A percentile compares a stretch with the other conserved stretches of the same genome.
These are phyloP conservation scores for Lycium barbarum DNA, from an alignment of 257 asterid species.

Conservation along the genomic window DNA sequence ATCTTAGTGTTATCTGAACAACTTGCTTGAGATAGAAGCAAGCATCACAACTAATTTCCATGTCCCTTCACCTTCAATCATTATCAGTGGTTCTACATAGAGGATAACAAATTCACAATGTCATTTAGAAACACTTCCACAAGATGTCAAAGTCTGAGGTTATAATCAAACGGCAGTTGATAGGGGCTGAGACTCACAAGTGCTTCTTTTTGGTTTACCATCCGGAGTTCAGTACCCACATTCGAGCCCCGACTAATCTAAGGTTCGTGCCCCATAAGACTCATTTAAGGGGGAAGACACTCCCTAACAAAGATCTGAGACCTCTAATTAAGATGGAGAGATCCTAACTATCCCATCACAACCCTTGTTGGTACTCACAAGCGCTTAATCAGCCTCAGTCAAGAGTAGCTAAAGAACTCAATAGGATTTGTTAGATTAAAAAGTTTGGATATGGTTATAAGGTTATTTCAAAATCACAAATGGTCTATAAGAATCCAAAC, in stretches of 20 bases:
- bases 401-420: constrained; percentile 1
- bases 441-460: background rate
- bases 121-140: constrained; percentile 9
- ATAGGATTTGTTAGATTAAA: background rate
- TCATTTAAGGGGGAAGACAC: background rate
- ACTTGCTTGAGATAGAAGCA: background rate
- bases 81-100: background rate
- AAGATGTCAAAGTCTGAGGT: constrained; percentile 16
- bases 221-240: too few relatives aligned
- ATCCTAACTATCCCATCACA: too few relatives aligned
- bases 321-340: too few relatives aligned
- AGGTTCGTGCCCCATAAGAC: background rate
- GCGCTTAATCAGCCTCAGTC: background rate
- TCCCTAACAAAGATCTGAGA: too few relatives aligned
- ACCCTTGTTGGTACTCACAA: background rate
- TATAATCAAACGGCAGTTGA: background rate
- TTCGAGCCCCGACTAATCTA: too few relatives aligned
- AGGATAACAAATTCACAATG: constrained; percentile 10
- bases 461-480: constrained; percentile 13
- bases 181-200: background rate
- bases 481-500: background rate
- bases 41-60: background rate
- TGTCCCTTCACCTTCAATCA: background rate
- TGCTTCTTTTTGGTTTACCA: background rate
- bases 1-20: background rate